Evolutionary conservation across 768 basidiomycete genomes (phyloP).

Genomic region (Phaffia australis): DNA sequence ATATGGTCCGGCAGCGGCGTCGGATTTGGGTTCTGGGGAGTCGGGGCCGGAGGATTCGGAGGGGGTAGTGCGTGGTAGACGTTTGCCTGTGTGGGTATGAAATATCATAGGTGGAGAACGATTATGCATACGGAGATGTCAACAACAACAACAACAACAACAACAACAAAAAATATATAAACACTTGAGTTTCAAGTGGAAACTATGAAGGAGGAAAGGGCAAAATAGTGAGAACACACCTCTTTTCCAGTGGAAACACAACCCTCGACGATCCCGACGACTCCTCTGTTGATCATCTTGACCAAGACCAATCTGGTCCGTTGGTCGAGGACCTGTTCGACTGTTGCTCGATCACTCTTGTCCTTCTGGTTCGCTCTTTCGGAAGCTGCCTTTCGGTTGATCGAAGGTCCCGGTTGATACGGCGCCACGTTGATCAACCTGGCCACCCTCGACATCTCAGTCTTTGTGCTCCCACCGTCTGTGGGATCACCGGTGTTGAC

Average conservation of each 20-base stretch:
- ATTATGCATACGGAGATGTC: not conserved
- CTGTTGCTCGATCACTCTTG: conserved; percentile 91
- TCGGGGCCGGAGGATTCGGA: conserved; percentile 30
- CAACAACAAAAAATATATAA: not conserved
- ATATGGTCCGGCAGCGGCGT: conserved; percentile 45
- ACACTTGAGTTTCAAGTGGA: not conserved
- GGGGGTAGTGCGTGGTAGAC: conserved; percentile 80
- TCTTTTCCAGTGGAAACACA: conserved; percentile 98
- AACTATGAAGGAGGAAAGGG: not conserved
- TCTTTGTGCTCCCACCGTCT: conserved; percentile 1
- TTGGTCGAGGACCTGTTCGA: conserved; percentile 91
- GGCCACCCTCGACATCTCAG: conserved; percentile 31
- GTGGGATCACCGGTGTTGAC: not conserved
- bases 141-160: too few relatives aligned
- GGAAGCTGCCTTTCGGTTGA: conserved; percentile 80
- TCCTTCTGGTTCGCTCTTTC: conserved; percentile 81
- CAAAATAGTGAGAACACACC: conserved; percentile 42
- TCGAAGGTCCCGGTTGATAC: conserved; percentile 31
- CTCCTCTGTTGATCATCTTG: conserved; percentile 85
- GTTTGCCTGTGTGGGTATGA: conserved; percentile 57
- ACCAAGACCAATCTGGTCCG: conserved; percentile 87
- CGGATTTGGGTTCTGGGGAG: conserved; percentile 25
- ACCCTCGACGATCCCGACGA: conserved; percentile 83
- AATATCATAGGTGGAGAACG: conserved; percentile 15
- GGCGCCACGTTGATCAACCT: conserved; percentile 62